Conservation (phyloP, 768 basidiomycete genomes). For the Termitomyces heimii region DNA sequence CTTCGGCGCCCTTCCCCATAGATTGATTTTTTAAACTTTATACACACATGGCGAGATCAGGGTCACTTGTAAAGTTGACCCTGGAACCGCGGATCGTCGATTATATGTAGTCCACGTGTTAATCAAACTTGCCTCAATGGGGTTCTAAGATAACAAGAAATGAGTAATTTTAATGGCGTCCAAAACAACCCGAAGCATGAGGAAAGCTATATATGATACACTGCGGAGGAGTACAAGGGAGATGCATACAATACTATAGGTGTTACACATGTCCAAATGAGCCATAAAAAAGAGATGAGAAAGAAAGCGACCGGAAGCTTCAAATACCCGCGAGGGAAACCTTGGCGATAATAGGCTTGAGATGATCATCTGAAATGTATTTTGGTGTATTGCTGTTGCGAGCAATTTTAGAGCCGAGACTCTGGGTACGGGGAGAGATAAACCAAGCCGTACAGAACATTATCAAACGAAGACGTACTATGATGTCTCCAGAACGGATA, state of each 20-base stretch:
- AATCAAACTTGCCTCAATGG: not conserved
- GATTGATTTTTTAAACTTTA: not conserved
- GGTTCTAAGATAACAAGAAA: too few relatives aligned
- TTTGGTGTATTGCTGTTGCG: slow-evolving; percentile 32
- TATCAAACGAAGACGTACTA: slow-evolving; percentile 27
- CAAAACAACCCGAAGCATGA: not conserved
- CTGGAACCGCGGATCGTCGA: not conserved
- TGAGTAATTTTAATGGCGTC: too few relatives aligned
- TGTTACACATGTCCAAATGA: slow-evolving; percentile 4
- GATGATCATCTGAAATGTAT: slow-evolving; percentile 36
- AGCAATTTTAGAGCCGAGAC: slow-evolving; percentile 31
- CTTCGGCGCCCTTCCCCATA: not conserved
- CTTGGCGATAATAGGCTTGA: slow-evolving; percentile 37
- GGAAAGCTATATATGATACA: slow-evolving; percentile 1
- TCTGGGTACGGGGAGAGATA: slow-evolving; percentile 19
- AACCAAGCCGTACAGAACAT: slow-evolving; percentile 5
- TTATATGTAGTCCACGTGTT: not conserved
- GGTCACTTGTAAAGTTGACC: not conserved
- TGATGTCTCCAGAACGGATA: slow-evolving; percentile 35
- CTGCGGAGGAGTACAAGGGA: not conserved
- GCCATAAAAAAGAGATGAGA: not conserved
- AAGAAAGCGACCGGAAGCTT: not conserved
- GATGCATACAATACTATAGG: not conserved
- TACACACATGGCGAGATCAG: not conserved
- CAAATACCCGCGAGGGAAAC: slow-evolving; percentile 28